A percentile compares a stretch with the other conserved stretches of the same genome.
phyloP scores from a whole-genome alignment of 495 filamentous ascomycete species.

The Penicillium argentinense region DNA sequence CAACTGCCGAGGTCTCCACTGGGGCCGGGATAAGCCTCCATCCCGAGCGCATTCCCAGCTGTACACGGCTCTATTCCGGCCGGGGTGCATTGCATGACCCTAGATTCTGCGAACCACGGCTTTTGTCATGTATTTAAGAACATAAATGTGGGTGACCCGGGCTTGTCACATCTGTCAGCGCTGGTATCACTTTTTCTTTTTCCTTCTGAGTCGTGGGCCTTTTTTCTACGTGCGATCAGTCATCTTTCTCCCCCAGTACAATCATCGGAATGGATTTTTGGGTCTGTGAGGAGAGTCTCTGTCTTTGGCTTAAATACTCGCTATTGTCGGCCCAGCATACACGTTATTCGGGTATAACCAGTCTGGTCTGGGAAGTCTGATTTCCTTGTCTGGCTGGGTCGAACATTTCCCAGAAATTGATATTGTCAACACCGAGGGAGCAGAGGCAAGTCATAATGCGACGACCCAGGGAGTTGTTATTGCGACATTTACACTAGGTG shows the following conservation, averaged over 20 bases:
- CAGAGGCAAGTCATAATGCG: conserved; percentile 22
- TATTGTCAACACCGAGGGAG: conserved; percentile 34
- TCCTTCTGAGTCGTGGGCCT: no score
- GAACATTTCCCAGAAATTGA: conserved; percentile 46
- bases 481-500: conserved; percentile 30
- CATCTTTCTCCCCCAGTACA: not conserved
- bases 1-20: conserved; percentile 1
- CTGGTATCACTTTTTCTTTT: no score
- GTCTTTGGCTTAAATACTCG: conserved; percentile 12
- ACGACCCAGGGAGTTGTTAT: conserved; percentile 34
- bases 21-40: conserved; percentile 1
- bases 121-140: not conserved
- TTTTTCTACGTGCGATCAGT: no score
- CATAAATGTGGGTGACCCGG: not conserved
- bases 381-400: conserved; percentile 22
- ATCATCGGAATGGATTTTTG: conserved; percentile 23
- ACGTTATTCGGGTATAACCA: conserved; percentile 27
- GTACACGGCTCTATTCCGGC: conserved; percentile 9
- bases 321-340: conserved; percentile 27
- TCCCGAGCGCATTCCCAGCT: conserved; percentile 1
- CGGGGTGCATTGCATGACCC: conserved; percentile 6
- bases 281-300: conserved; percentile 11
- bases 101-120: not conserved
- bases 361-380: conserved; percentile 18
- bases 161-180: no score